phyloP scores from a whole-genome alignment of 495 filamentous ascomycete genomes.

The Neurospora discreta region DNA sequence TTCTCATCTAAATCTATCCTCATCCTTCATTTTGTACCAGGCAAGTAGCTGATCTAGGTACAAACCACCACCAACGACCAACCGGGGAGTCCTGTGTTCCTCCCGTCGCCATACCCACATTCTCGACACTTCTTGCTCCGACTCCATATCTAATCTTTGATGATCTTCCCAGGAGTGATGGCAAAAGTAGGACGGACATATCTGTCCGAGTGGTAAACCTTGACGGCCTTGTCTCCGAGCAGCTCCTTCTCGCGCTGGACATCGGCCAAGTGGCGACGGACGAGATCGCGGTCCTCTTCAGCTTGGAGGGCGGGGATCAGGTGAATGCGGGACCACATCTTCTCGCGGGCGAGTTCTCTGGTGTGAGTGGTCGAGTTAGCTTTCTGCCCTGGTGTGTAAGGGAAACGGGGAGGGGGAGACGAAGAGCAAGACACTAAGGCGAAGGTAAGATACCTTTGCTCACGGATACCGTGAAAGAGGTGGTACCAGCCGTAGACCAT shows the following conservation, averaged over 20 bases:
- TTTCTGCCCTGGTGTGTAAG: background rate
- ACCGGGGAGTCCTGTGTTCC: background rate
- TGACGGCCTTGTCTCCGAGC: constrained; percentile 56
- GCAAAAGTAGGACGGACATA: constrained; percentile 67
- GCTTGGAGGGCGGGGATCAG: constrained; percentile 87
- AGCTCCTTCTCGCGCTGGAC: constrained; percentile 83
- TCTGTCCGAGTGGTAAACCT: constrained; percentile 81
- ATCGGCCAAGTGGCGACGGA: constrained; percentile 73
- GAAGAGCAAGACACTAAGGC: background rate
- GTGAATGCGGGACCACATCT: constrained; percentile 93
- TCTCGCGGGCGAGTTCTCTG: constrained; percentile 89
- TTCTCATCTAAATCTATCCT: background rate
- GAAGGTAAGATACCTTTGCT: constrained; percentile 61
- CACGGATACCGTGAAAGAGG: constrained; percentile 62
- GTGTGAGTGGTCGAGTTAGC: background rate
- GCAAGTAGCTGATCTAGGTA: background rate
- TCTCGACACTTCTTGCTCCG: background rate
- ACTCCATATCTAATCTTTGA: constrained; percentile 33
- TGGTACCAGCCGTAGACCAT: constrained; percentile 88
- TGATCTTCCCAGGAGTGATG: constrained; percentile 38
- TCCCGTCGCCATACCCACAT: background rate
- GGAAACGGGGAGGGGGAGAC: no score
- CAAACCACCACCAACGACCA: background rate
- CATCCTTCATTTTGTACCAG: background rate
- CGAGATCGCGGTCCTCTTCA: constrained; percentile 90